Base-by-base conservation (phyloP, 1,139 yeast genomes). In the Magnusiomyces starmeri region DNA sequence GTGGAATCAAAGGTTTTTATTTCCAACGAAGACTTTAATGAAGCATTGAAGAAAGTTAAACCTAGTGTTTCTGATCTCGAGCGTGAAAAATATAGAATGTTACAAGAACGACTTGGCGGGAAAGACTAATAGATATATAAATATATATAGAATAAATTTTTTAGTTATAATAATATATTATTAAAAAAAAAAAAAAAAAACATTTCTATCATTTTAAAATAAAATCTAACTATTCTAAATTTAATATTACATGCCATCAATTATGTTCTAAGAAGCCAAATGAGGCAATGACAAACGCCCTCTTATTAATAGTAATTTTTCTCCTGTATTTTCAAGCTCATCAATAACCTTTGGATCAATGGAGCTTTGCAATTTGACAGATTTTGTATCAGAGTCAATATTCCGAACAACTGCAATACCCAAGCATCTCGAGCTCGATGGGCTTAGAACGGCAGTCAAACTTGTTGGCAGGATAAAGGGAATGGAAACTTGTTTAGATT, bases 11-110 rank as follows among this genome's bases (percentile, higher is more conserved):
- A 75, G 29, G 62, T 87, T 9, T 62, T 68, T 16, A 95, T 92
- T 10, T 77, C 83, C 0, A 68, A 67, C 53, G 75, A 72, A 1
- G 95, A 92, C 66, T 92, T 92, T 61, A 74, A 75, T 43, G 66
- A 62, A 22, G 97, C 98, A 0, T 76, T 92, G 55, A 71, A 72
- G 37, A 79, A 79, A 57, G 87, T 92, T 16, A 82, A 84, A 56
- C 97, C 98, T 1, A 86, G 96, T 68, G 98, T 92, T 2, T 83
- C 89, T 60, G 97, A 89, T 63, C 75, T 75, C 57, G 98, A 92
- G 63, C 78, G 97, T 57, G 65, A 73, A 39, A 85, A 83, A 61
- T 92, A 92, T 65, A 94, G 85, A 43, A 57, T 60, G 43, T 53
- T 64, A 34, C 60, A 58, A 25, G 53, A 55, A 20, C 51, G 55